phyloP scores from a whole-genome alignment of 75 land plant genomes.

The Cupressus sempervirens region DNA sequence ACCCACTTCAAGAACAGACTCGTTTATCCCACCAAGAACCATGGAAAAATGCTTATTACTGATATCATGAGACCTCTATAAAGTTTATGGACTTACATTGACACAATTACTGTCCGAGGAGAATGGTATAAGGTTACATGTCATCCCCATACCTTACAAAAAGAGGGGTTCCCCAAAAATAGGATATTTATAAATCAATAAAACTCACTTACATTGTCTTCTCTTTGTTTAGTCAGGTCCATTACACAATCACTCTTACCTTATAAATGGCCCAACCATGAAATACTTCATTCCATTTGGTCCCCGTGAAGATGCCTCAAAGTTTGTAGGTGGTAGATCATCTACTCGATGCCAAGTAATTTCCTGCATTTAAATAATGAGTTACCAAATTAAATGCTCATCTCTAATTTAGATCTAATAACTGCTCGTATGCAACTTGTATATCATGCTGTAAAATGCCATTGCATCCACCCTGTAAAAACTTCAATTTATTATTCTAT shows the following conservation, averaged over 20 bases:
- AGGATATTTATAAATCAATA: background rate
- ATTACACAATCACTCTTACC: conserved; percentile 35
- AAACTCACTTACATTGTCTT: background rate
- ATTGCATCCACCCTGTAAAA: background rate
- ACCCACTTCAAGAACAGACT: background rate
- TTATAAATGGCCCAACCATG: conserved; percentile 89
- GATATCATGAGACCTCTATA: background rate
- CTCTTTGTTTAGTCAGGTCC: background rate
- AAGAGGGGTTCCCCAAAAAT: background rate
- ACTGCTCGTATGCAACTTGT: background rate
- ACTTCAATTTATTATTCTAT: background rate
- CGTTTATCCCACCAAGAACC: background rate
- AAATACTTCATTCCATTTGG: conserved; percentile 87
- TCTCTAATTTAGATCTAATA: background rate
- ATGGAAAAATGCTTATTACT: background rate
- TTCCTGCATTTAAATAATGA: conserved; percentile 46
- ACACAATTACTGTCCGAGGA: background rate
- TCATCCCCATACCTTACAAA: background rate
- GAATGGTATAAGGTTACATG: background rate
- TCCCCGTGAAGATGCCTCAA: conserved; percentile 69
- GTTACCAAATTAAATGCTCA: background rate
- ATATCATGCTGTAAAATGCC: background rate
- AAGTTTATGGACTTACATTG: background rate
- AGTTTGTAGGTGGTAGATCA: conserved; percentile 62
- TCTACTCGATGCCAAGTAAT: conserved; percentile 87